Percentiles rank a stretch among this genome's conserved stretches.
Conservation (phyloP, 2,329 filamentous ascomycete species). For the Colletotrichum aenigma region DNA sequence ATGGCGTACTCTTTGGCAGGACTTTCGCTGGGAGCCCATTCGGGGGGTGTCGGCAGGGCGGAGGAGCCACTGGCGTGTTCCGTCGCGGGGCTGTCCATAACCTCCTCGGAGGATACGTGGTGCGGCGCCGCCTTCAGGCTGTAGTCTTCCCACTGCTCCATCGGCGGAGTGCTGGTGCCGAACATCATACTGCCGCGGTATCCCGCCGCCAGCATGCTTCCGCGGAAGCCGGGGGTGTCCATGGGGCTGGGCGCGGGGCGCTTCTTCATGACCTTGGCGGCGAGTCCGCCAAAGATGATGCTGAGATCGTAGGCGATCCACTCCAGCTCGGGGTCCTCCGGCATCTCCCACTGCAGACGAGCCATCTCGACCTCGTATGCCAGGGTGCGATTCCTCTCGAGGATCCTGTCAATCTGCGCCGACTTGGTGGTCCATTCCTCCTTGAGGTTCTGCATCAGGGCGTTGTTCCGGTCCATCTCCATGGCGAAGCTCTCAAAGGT, state of each 20-base stretch:
- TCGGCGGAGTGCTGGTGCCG: constrained; percentile 14
- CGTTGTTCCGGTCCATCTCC: constrained; percentile 29
- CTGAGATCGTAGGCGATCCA: constrained; percentile 11
- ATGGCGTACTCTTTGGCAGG: constrained; percentile 5
- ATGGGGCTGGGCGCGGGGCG: neutral
- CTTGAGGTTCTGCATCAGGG: constrained; percentile 39
- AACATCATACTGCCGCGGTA: constrained; percentile 18
- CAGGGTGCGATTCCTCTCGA: constrained; percentile 37
- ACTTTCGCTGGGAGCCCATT: constrained; percentile 24
- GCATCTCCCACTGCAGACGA: constrained; percentile 2
- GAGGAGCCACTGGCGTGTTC: constrained; percentile 39
- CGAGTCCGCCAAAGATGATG: constrained; percentile 35
- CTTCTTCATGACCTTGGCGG: constrained; percentile 7
- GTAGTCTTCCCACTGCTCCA: constrained; percentile 5
- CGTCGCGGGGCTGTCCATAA: constrained; percentile 36
- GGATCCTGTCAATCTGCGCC: constrained; percentile 34
- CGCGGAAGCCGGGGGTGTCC: neutral
- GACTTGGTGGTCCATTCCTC: constrained; percentile 43
- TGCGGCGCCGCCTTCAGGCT: constrained; percentile 17
- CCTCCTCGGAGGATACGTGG: constrained; percentile 38
- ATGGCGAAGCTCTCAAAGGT: constrained; percentile 14
- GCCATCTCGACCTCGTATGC: constrained; percentile 1
- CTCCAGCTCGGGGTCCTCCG: constrained; percentile 1
- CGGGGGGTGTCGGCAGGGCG: constrained; percentile 39
- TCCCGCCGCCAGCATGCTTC: constrained; percentile 8